A percentile compares a stretch with the other conserved stretches of the same genome.
These are phyloP conservation scores for Sherardia arvensis DNA, from an alignment of 257 asterid species.

Conservation along the genomic window DNA sequence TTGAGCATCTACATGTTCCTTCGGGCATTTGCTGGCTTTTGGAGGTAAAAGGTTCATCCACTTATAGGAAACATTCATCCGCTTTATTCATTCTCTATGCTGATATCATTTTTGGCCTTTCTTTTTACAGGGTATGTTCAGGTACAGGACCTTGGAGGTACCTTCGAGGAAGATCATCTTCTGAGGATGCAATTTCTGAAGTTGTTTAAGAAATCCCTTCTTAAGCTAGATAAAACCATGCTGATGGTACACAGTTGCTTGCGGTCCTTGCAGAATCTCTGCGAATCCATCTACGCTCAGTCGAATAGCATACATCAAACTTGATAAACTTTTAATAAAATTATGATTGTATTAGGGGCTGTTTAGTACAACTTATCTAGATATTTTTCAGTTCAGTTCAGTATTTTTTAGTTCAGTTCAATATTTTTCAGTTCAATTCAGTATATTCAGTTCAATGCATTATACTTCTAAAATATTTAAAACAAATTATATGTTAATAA, in stretches of 20 bases:
- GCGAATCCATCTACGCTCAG: neutral
- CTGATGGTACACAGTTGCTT: neutral
- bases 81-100: neutral
- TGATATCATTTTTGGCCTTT: neutral
- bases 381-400: too few relatives aligned
- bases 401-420: too few relatives aligned
- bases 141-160: slow-evolving; percentile 91
- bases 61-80: neutral
- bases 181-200: slow-evolving; percentile 8
- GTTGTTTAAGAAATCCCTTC: neutral
- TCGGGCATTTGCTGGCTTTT: slow-evolving; percentile 70
- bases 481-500: too few relatives aligned
- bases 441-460: too few relatives aligned
- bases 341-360: too few relatives aligned
- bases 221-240: neutral
- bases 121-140: slow-evolving; percentile 69
- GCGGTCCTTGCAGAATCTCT: neutral
- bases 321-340: too few relatives aligned
- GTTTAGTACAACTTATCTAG: too few relatives aligned
- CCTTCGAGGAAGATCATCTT: slow-evolving; percentile 27
- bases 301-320: neutral
- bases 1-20: slow-evolving; percentile 72
- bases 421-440: too few relatives aligned
- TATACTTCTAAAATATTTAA: too few relatives aligned
- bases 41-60: slow-evolving; percentile 46